Percentiles rank a stretch among this genome's conserved stretches.
Conservation (phyloP, 1,139 yeast genomes). For the Pichia sp. region DNA sequence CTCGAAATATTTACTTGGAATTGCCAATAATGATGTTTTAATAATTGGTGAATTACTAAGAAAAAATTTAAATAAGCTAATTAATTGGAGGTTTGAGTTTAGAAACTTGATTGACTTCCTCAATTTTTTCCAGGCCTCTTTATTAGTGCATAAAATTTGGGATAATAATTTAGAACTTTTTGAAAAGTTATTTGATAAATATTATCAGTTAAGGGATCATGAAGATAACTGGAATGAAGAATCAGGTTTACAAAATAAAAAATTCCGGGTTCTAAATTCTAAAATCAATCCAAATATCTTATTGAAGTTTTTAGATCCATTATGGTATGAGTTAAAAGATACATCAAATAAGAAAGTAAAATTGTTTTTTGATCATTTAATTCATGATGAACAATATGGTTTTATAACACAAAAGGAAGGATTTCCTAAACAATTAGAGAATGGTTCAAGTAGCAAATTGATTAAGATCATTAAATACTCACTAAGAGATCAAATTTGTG, state of each 20-base stretch:
- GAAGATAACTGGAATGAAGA: conserved; percentile 6
- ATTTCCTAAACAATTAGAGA: conserved; percentile 7
- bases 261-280: background rate
- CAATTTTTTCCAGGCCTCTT: conserved; percentile 23
- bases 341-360: conserved; percentile 11
- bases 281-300: conserved; percentile 4
- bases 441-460: conserved; percentile 10
- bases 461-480: conserved; percentile 11
- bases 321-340: conserved; percentile 16
- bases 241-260: background rate
- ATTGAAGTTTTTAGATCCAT: conserved; percentile 18
- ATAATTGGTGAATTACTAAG: conserved; percentile 21
- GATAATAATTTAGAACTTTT: conserved; percentile 25
- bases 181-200: conserved; percentile 20
- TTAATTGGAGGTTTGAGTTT: conserved; percentile 27
- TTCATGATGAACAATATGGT: conserved; percentile 22
- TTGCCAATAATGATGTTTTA: conserved; percentile 15
- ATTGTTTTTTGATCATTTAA: conserved; percentile 17
- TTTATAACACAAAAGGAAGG: conserved; percentile 13
- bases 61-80: conserved; percentile 22
- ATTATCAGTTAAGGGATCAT: conserved; percentile 17
- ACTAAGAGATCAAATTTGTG: conserved; percentile 18
- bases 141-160: conserved; percentile 23
- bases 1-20: conserved; percentile 13
- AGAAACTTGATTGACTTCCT: conserved; percentile 25